These are phyloP conservation scores for Elsinoe australis DNA, from an alignment of 2,329 filamentous ascomycete species.

Conservation along the genomic window DNA sequence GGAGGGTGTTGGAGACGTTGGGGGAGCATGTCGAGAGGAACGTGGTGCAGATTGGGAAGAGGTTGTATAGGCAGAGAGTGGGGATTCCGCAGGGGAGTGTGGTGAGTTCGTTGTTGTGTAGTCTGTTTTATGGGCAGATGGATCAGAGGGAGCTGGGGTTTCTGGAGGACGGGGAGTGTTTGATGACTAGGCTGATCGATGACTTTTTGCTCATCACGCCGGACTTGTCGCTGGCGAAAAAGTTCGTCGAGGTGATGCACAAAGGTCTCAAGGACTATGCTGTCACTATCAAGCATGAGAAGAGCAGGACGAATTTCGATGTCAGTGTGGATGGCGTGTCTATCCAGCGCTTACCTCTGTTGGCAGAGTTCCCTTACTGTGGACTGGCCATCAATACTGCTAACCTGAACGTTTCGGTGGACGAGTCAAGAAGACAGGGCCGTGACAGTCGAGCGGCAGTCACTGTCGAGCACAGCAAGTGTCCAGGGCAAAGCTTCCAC, in stretches of 20 bases:
- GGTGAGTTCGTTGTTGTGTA: slow-evolving; percentile 79
- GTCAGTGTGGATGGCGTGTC: slow-evolving; percentile 51
- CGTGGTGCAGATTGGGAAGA: slow-evolving; percentile 79
- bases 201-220: slow-evolving; percentile 87
- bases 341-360: slow-evolving; percentile 35
- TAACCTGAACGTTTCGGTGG: slow-evolving; percentile 67
- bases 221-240: slow-evolving; percentile 55
- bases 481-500: slow-evolving; percentile 69
- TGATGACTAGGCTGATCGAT: slow-evolving; percentile 78
- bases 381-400: slow-evolving; percentile 67
- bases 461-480: slow-evolving; percentile 66
- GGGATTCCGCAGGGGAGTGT: slow-evolving; percentile 94
- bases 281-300: slow-evolving; percentile 64
- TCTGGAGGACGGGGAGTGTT: slow-evolving; percentile 43
- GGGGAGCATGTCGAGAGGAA: slow-evolving; percentile 76
- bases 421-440: slow-evolving; percentile 46
- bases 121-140: slow-evolving; percentile 89
- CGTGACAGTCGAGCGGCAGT: slow-evolving; percentile 59
- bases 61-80: slow-evolving; percentile 74
- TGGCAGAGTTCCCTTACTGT: slow-evolving; percentile 73
- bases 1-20: slow-evolving; percentile 61
- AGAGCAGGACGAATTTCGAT: slow-evolving; percentile 81
- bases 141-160: slow-evolving; percentile 65
- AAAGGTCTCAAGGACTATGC: slow-evolving; percentile 70
- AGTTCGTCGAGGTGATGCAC: slow-evolving; percentile 76